Conservation (phyloP, 805 yeast genomes). For the Candida palmyrensis region DNA sequence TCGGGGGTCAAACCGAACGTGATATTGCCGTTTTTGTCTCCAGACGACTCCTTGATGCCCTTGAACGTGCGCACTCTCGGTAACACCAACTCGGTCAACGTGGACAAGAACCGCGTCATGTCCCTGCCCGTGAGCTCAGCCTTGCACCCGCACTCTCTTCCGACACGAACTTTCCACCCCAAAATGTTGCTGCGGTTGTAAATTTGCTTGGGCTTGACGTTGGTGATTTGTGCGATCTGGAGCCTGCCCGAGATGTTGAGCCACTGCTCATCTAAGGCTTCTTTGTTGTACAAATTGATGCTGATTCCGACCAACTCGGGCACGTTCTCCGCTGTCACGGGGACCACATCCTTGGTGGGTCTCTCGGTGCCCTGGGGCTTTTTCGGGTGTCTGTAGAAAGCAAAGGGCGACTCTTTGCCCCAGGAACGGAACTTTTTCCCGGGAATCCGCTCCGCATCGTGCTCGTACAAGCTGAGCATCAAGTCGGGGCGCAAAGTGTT, state of each 20-base stretch:
- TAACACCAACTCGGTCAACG: conserved; percentile 85
- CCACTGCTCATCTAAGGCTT: conserved; percentile 65
- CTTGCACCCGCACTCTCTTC: conserved; percentile 89
- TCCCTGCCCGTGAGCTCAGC: conserved; percentile 71
- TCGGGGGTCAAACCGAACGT: conserved; percentile 78
- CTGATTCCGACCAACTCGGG: conserved; percentile 67
- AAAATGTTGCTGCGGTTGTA: conserved; percentile 77
- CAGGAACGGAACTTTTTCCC: conserved; percentile 80
- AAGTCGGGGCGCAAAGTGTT: conserved; percentile 75
- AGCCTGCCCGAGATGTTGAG: conserved; percentile 70
- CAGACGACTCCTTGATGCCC: conserved; percentile 72
- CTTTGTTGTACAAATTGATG: conserved; percentile 72
- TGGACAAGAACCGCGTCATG: conserved; percentile 79
- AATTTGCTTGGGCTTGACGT: conserved; percentile 69
- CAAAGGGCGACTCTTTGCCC: conserved; percentile 87
- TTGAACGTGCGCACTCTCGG: conserved; percentile 87
- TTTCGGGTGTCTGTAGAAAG: conserved; percentile 71
- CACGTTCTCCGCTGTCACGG: conserved; percentile 61
- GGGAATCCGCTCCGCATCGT: conserved; percentile 45
- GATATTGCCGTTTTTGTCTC: conserved; percentile 82
- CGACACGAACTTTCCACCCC: conserved; percentile 81
- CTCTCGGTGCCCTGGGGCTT: conserved; percentile 73
- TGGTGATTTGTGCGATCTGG: conserved; percentile 92
- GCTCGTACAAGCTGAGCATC: conserved; percentile 70
- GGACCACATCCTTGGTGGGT: conserved; percentile 69